Evolutionary conservation across 1,284 basidiomycete species (phyloP), one percentile per base, ranked within the genome.

Genomic region (Stereum hirsutum): DNA sequence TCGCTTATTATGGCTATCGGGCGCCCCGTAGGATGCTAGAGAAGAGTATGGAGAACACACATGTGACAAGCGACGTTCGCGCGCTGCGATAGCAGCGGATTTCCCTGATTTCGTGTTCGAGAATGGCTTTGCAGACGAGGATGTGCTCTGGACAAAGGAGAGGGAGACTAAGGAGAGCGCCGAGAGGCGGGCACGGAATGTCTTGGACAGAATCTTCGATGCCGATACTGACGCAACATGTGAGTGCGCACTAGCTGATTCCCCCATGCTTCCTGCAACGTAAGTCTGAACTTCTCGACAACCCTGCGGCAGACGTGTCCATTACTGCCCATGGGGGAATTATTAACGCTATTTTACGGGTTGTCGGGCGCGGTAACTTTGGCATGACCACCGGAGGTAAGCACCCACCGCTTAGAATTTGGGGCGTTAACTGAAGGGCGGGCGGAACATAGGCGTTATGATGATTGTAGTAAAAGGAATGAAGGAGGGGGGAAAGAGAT

Each of bases 21-120:
- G n/a, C n/a, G n/a, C n/a, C n/a, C n/a, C n/a, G n/a, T n/a, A n/a
- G n/a, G n/a, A n/a, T n/a, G n/a, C n/a, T 43, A 84, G 82, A 70
- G 86, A 89, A 59, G 66, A 73, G 44, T 74, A 77, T 43, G 85
- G 86, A 0, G 68, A 75, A 1, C 83, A 89, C 52, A 85, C 81
- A 0, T 89, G 86, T 54, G 87, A 89, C 56, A 72, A 75, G 49
- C 75, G 87, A 6, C 65, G 65, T 11, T 65, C 73, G 0, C 65
- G 70, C 43, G 68, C 76, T 0, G 69, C 72, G 40, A 79, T 93
- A 42, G 49, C 59, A 0, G 49, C 57, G 0, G 57, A 68, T 1
- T 91, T 85, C 52, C 83, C 86, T 0, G 56, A 61, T 5, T 82
- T 84, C 54, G 50, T 41, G 1, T 76, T 91, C 45, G 87, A 92